Percentiles rank a stretch among this genome's conserved stretches.
Conservation (phyloP, 192 early-diverging fungal genomes). For the Mycoemilia scoparia region DNA sequence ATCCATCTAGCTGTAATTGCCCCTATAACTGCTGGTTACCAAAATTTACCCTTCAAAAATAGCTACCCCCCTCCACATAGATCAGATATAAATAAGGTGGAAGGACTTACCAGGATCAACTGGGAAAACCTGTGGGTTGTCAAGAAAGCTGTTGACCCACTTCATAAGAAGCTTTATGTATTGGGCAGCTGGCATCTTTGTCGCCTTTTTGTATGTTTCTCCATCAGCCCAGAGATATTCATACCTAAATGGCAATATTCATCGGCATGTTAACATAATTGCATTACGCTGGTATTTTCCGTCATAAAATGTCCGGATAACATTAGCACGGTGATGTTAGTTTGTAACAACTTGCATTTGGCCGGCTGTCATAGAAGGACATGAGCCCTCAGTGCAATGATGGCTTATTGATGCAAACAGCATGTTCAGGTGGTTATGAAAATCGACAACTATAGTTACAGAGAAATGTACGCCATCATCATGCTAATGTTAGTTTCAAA, state of each 20-base stretch:
- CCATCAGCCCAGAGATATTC: slow-evolving; percentile 86
- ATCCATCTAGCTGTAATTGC: too few species aligned
- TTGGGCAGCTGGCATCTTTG: slow-evolving; percentile 68
- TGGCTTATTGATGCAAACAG: slow-evolving; percentile 69
- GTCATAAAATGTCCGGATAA: slow-evolving; percentile 5
- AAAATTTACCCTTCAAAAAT: too few species aligned
- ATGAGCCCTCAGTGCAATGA: slow-evolving; percentile 75
- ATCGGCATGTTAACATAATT: slow-evolving; percentile 1
- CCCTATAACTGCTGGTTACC: too few species aligned
- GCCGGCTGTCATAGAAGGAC: slow-evolving; percentile 86
- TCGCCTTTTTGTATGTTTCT: slow-evolving; percentile 65
- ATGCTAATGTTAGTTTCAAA: background rate
- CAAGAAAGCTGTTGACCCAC: slow-evolving; percentile 65
- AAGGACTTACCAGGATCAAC: slow-evolving; percentile 42
- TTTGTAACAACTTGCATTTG: too few species aligned
- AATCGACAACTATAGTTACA: too few species aligned
- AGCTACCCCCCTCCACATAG: background rate
- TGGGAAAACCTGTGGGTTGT: slow-evolving; percentile 79
- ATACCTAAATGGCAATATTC: too few species aligned
- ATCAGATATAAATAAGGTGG: background rate
- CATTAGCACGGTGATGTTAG: slow-evolving; percentile 6
- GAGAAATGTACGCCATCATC: too few species aligned
- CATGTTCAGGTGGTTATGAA: slow-evolving; percentile 94
- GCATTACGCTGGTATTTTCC: slow-evolving; percentile 5
- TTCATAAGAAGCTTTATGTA: slow-evolving; percentile 78